These are phyloP conservation scores for Tulasnella sp. DNA, from an alignment of 768 basidiomycete species.

Conservation along the genomic window DNA sequence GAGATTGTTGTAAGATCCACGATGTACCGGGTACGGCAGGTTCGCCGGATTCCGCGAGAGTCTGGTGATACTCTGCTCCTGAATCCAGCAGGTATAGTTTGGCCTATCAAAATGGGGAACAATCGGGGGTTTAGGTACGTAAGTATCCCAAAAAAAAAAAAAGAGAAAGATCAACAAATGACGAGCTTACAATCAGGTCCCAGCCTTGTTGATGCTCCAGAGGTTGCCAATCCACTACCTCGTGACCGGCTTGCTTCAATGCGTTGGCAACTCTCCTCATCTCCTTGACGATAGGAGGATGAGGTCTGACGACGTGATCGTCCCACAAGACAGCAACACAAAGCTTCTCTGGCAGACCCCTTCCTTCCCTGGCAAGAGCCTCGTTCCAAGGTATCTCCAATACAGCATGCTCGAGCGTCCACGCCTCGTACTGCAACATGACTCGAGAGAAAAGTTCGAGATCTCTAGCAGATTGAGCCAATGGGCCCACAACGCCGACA, in stretches of 20 bases:
- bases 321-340: constrained; percentile 39
- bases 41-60: constrained; percentile 27
- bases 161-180: too few relatives aligned
- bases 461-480: constrained; percentile 38
- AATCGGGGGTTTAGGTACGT: constrained; percentile 5
- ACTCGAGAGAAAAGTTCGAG: constrained; percentile 36
- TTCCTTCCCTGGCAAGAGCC: constrained; percentile 28
- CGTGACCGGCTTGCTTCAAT: constrained; percentile 36
- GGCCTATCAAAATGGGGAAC: constrained; percentile 23
- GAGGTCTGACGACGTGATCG: constrained; percentile 38
- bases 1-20: constrained; percentile 33
- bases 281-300: constrained; percentile 36
- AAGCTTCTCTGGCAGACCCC: constrained; percentile 31
- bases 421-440: constrained; percentile 36
- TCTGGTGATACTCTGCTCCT: constrained; percentile 34
- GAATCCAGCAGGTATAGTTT: constrained; percentile 41
- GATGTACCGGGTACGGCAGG: constrained; percentile 31
- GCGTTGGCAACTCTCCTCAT: constrained; percentile 30
- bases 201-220: constrained; percentile 33
- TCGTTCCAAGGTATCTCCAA: constrained; percentile 39
- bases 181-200: constrained; percentile 37
- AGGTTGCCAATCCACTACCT: constrained; percentile 39
- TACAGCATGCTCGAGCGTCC: constrained; percentile 36
- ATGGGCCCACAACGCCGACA: constrained; percentile 37
- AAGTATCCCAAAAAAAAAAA: too few relatives aligned